Conservation (phyloP, 306 rosid species). For the Macrotyloma uniflorum region DNA sequence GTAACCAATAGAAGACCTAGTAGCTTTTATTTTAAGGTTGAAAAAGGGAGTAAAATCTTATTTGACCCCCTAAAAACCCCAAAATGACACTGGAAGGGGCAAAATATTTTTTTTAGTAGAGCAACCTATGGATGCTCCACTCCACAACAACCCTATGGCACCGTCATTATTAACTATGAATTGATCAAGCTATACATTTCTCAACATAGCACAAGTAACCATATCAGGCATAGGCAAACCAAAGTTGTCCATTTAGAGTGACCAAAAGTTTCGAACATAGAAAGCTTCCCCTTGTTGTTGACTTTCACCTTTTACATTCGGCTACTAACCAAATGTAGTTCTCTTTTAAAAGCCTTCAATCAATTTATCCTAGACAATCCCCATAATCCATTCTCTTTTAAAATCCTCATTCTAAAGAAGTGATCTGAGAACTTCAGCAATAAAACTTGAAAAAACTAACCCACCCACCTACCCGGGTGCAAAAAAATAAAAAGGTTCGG, state of each 20-base stretch:
- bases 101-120: not conserved
- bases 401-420: not conserved
- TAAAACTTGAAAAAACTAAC: not conserved
- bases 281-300: not conserved
- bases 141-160: not conserved
- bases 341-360: slow-evolving; percentile 10
- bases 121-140: not conserved
- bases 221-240: slow-evolving; percentile 11
- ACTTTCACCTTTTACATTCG: not conserved
- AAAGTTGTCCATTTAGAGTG: not conserved
- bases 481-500: not conserved
- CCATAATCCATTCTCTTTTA: not conserved
- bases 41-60: not conserved
- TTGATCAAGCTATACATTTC: slow-evolving; percentile 21
- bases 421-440: not conserved
- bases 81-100: not conserved
- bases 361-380: not conserved
- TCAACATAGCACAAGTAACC: slow-evolving; percentile 17
- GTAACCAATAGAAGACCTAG: not conserved
- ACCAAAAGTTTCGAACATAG: not conserved
- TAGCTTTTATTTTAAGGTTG: not conserved
- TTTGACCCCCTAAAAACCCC: no score
- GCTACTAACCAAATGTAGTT: not conserved
- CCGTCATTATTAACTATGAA: not conserved
- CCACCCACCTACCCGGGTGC: not conserved